Percentiles rank a stretch among this genome's conserved stretches.
phyloP scores from a whole-genome alignment of 371 early-diverging fungal genomes.

The Lichtheimia hyalospora region DNA sequence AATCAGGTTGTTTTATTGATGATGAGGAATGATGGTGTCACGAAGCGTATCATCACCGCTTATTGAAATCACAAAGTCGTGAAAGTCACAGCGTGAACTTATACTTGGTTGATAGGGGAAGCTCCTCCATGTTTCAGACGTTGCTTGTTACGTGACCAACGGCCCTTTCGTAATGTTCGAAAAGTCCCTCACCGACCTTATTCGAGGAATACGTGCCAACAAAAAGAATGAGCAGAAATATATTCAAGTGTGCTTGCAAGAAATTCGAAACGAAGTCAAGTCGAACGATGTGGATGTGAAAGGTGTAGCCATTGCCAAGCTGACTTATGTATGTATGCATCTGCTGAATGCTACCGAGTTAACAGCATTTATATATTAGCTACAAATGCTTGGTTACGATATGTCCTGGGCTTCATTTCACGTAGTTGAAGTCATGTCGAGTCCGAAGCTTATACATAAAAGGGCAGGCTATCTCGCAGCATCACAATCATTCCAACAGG shows the following conservation, averaged over 20 bases:
- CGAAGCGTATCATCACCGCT: no score
- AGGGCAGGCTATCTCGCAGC: constrained; percentile 93
- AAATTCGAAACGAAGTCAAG: constrained; percentile 86
- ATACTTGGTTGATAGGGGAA: no score
- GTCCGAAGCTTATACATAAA: constrained; percentile 82
- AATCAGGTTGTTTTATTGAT: no score
- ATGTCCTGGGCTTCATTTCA: constrained; percentile 97
- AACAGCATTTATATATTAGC: constrained; percentile 38
- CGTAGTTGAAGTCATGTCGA: constrained; percentile 96
- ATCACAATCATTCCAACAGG: constrained; percentile 84
- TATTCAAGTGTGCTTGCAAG: constrained; percentile 80
- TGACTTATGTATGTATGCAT: constrained; percentile 65
- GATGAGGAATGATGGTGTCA: no score
- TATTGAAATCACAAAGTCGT: no score
- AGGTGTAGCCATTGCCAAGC: constrained; percentile 86
- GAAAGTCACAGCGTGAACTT: no score
- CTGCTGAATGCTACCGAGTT: background rate
- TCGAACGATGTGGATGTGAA: constrained; percentile 84
- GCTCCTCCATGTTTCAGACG: no score
- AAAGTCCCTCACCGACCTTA: constrained; percentile 83
- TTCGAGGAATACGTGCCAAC: constrained; percentile 92
- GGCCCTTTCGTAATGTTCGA: constrained; percentile 64
- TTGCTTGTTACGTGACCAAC: no score
- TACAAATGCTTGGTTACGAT: constrained; percentile 97
- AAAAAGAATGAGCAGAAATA: constrained; percentile 89